Percentiles rank a stretch among this genome's conserved stretches.
Conservation (phyloP, 2,329 filamentous ascomycete genomes). For the Alternaria panax region DNA sequence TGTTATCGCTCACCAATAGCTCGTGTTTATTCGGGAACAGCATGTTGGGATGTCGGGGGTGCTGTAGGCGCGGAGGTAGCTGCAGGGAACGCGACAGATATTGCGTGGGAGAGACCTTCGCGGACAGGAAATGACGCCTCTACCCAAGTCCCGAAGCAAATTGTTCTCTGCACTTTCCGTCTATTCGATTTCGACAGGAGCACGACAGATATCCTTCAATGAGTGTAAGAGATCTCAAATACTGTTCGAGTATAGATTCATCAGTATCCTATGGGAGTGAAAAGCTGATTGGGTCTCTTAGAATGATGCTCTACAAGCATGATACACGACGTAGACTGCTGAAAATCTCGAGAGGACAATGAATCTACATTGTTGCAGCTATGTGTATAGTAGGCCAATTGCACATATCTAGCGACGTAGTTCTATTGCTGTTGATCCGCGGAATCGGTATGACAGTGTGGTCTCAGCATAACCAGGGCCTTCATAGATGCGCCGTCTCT, state of each 20-base stretch:
- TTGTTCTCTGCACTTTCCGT: background rate
- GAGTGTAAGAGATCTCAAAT: background rate
- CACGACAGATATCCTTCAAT: background rate
- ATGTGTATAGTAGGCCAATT: too few relatives aligned
- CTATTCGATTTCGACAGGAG: background rate
- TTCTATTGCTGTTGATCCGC: background rate
- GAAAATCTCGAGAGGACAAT: background rate
- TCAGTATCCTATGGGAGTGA: background rate
- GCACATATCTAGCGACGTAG: background rate
- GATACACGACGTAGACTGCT: background rate
- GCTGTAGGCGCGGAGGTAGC: background rate
- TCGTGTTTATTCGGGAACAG: background rate
- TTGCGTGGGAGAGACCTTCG: background rate
- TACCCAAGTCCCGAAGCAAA: background rate
- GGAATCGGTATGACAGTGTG: background rate
- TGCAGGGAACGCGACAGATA: background rate
- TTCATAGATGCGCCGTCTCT: background rate
- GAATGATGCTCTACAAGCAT: background rate
- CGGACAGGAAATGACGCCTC: background rate
- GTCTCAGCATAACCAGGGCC: background rate
- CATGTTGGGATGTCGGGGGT: background rate
- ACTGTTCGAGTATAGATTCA: background rate
- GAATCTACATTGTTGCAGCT: background rate
- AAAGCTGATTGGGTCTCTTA: background rate
- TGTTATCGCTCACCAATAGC: background rate